Conservation (phyloP, 495 filamentous ascomycete genomes). For the Bacidia rubella region DNA sequence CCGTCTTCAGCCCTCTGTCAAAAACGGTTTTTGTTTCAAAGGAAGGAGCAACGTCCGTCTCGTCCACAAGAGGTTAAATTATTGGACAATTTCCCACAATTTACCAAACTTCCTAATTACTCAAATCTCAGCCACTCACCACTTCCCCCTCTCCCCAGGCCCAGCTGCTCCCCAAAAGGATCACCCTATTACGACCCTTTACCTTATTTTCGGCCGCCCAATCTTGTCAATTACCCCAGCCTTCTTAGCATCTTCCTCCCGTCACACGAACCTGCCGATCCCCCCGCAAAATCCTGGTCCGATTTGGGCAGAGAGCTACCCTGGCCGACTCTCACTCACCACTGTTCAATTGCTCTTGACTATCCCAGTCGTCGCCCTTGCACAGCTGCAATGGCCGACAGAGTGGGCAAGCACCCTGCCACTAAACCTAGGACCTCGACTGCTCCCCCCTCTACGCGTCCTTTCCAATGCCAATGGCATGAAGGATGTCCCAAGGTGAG, state of each 20-base stretch:
- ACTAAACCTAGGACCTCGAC: slow-evolving; percentile 6
- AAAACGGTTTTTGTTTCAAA: neutral
- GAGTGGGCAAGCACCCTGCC: slow-evolving; percentile 4
- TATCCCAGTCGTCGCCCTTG: neutral
- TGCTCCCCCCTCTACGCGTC: slow-evolving; percentile 11
- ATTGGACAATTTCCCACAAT: no score
- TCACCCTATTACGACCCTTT: neutral
- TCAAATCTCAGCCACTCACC: neutral
- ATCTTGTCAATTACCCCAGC: neutral
- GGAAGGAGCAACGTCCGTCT: neutral
- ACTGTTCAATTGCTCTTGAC: neutral
- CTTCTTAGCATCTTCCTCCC: neutral
- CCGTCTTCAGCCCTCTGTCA: neutral
- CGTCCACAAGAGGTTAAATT: neutral
- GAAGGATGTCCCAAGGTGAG: slow-evolving; percentile 15
- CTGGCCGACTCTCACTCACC: neutral
- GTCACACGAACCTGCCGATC: neutral
- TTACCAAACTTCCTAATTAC: neutral
- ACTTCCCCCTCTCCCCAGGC: neutral
- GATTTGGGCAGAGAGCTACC: neutral
- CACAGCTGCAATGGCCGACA: slow-evolving; percentile 10
- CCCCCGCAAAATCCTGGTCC: neutral
- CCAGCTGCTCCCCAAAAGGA: neutral
- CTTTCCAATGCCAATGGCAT: slow-evolving; percentile 16
- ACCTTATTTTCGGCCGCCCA: neutral